Evolutionary conservation across 345 rosid genomes (phyloP).

Genomic region (Lepidium didymum): DNA sequence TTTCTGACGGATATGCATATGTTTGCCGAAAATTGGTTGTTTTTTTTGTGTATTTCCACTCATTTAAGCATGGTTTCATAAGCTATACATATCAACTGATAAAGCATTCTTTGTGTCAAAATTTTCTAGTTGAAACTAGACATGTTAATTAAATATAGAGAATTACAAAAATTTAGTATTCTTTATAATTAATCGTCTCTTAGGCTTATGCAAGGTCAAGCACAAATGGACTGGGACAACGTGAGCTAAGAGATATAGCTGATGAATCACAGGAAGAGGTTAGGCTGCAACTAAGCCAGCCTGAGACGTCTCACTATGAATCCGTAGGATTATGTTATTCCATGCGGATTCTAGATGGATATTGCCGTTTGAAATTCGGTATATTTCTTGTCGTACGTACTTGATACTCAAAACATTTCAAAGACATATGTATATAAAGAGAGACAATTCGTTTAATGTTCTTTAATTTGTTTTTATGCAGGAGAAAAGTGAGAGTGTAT

Average conservation of each 20-base stretch:
- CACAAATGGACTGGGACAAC: conserved; percentile 19
- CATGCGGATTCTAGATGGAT: no score
- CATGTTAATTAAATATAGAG: neutral
- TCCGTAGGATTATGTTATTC: no score
- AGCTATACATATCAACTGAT: neutral
- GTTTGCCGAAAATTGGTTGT: no score
- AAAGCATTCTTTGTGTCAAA: neutral
- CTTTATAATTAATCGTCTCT: conserved; percentile 5
- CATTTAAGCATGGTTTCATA: no score
- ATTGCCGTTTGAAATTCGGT: no score
- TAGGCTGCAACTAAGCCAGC: conserved; percentile 47
- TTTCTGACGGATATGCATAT: no score
- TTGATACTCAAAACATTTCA: neutral
- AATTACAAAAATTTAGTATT: neutral
- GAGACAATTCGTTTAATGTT: neutral
- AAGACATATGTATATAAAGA: neutral
- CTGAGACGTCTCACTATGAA: conserved; percentile 22
- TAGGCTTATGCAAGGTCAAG: conserved; percentile 40
- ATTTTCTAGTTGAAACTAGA: neutral
- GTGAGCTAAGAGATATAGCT: conserved; percentile 18
- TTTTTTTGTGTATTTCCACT: no score
- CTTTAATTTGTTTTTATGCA: neutral
- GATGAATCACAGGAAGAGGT: conserved; percentile 30
- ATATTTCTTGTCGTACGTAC: neutral
- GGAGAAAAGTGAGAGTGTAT: neutral